Base-by-base conservation (phyloP, 2,329 filamentous ascomycete genomes). In the Clathrospora elynae region DNA sequence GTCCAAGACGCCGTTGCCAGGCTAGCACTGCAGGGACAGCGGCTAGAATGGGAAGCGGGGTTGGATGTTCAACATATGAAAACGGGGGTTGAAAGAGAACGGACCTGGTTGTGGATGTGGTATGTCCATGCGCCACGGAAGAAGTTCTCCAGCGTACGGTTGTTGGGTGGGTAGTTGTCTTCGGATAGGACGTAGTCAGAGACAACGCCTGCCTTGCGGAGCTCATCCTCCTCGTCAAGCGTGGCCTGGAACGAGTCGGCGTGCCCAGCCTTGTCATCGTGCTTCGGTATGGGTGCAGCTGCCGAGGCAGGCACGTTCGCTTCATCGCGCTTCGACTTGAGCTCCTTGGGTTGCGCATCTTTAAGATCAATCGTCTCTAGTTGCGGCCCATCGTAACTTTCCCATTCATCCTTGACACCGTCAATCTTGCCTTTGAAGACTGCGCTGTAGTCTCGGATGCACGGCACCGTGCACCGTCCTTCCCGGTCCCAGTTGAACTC, bases 51-150 rank as follows among this genome's bases (percentile, higher is more conserved):
- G 7, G 17, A 29, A 28, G 43, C 30, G 32, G 35, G 29, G 31
- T 42, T 36, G 36, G 18, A 8, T 30, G 17, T 20, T 25, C 24
- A 23, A 31, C 11, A 26, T 5, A 14, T 7, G 13, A 14, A n/a
- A 22, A 20, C n/a, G n/a, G 16, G 8, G 17, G 35, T 16, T 20
- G 22, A 24, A 24, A 11, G 35, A 20, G 11, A 26, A 35, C 26
- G n/a, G 18, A 79, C 77, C 68, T 79, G 78, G 50, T 81, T 81
- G 56, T 81, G 78, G 46, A 80, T 75, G 57, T 81, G 78, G 57
- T 81, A 81, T 18, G 76, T 80, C 76, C 76, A 81, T 14, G 77
- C 75, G 1, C 78, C 78, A 5, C 74, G 70, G 66, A 81, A 80
- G 63, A 81, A 81, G 53, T 80, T 77, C 55, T 78, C 75, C 33